Conservation (phyloP, 371 early-diverging fungal species). For the Apophysomyces ossiformis region DNA sequence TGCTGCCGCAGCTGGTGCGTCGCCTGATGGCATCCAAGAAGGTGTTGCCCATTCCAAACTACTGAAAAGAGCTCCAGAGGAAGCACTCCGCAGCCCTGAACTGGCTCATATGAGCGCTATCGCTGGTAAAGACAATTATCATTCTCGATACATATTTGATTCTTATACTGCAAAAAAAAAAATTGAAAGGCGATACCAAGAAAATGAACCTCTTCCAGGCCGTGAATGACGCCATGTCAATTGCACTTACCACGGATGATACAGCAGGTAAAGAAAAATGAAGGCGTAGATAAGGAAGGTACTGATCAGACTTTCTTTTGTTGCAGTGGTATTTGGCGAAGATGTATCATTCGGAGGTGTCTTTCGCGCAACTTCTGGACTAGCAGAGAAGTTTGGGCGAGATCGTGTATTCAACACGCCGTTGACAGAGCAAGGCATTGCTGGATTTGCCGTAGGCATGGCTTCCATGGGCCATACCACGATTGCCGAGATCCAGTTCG, state of each 20-base stretch:
- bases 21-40: slow-evolving; percentile 81
- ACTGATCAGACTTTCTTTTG: neutral
- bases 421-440: slow-evolving; percentile 95
- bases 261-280: slow-evolving; percentile 64
- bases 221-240: slow-evolving; percentile 92
- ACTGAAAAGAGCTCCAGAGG: slow-evolving; percentile 71
- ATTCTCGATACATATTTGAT: neutral
- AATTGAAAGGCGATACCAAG: slow-evolving; percentile 67
- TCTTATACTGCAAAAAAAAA: neutral
- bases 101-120: slow-evolving; percentile 62
- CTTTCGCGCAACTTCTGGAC: slow-evolving; percentile 93
- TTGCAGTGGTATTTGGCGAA: slow-evolving; percentile 92
- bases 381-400: slow-evolving; percentile 88
- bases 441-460: slow-evolving; percentile 97
- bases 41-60: slow-evolving; percentile 79
- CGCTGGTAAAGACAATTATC: slow-evolving; percentile 44
- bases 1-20: slow-evolving; percentile 51
- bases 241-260: slow-evolving; percentile 88
- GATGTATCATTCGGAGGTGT: slow-evolving; percentile 99
- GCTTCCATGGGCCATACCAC: slow-evolving; percentile 96
- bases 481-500: slow-evolving; percentile 99
- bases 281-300: neutral
- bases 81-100: slow-evolving; percentile 80
- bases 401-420: slow-evolving; percentile 98
- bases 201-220: slow-evolving; percentile 96